phyloP scores from a whole-genome alignment of 2,329 filamentous ascomycete species.

The Fusarium pseudonygamai region DNA sequence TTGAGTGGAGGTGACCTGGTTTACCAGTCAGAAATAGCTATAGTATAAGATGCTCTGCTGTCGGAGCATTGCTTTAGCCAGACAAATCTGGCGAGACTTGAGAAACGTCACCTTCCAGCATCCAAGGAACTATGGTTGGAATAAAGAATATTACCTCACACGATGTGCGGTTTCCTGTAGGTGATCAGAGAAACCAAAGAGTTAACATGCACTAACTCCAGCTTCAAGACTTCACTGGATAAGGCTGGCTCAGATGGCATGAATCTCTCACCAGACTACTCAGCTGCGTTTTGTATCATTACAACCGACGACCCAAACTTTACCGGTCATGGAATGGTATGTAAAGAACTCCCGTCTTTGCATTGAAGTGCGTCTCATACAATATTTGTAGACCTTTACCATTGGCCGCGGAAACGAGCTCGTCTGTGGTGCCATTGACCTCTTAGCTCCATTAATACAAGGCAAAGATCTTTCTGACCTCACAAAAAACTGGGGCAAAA shows the following conservation, averaged over 20 bases:
- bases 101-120: accelerated
- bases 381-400: conserved; percentile 69
- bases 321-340: conserved; percentile 81
- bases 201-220: not conserved
- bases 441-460: conserved; percentile 79
- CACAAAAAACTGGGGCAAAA: conserved; percentile 82
- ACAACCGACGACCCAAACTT: conserved; percentile 74
- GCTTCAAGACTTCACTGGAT: conserved; percentile 76
- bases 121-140: not conserved
- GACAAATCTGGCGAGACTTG: too few relatives aligned
- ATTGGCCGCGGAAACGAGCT: conserved; percentile 92
- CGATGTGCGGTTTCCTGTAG: not conserved
- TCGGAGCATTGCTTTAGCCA: not conserved
- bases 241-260: conserved; percentile 95
- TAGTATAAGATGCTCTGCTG: too few relatives aligned
- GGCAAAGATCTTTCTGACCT: conserved; percentile 80
- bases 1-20: not conserved
- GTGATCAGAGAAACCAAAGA: accelerated
- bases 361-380: not conserved
- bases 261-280: conserved; percentile 94
- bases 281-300: conserved; percentile 88
- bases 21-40: accelerated
- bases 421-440: conserved; percentile 83
- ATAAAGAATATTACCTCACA: not conserved
- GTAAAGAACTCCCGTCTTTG: not conserved